A percentile compares a stretch with the other conserved stretches of the same genome.
phyloP scores from a whole-genome alignment of 768 basidiomycete genomes.

The Dacryopinax spathularia region DNA sequence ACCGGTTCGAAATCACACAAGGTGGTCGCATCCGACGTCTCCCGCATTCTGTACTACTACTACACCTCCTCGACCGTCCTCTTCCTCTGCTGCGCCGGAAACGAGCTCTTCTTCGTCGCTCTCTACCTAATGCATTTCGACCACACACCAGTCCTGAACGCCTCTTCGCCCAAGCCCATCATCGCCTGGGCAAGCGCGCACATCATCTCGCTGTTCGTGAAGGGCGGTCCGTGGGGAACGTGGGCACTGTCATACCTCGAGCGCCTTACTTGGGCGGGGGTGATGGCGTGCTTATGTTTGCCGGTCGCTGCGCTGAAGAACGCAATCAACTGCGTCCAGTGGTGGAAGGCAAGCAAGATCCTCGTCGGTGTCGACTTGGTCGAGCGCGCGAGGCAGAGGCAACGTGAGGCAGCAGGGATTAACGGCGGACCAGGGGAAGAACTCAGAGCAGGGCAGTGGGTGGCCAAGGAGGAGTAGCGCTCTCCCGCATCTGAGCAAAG shows the following conservation, averaged over 20 bases:
- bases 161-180: constrained; percentile 14
- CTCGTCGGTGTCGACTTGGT: constrained; percentile 86
- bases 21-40: constrained; percentile 79
- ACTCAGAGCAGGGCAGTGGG: not conserved
- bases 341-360: constrained; percentile 91
- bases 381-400: constrained; percentile 40
- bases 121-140: constrained; percentile 89
- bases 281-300: constrained; percentile 46
- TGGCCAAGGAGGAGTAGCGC: not conserved
- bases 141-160: constrained; percentile 44
- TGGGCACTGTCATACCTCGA: constrained; percentile 3
- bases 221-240: constrained; percentile 16
- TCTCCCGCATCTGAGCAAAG: too few species aligned
- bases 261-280: constrained; percentile 58
- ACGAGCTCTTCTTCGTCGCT: constrained; percentile 90
- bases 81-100: constrained; percentile 85
- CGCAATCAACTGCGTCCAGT: constrained; percentile 84
- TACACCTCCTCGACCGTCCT: constrained; percentile 76
- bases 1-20: constrained; percentile 93
- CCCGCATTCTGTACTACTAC: constrained; percentile 78
- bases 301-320: constrained; percentile 74
- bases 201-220: constrained; percentile 11
- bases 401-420: not conserved
- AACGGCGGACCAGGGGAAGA: not conserved
- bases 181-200: constrained; percentile 15